Evolutionary conservation across 2,329 filamentous ascomycete genomes (phyloP).

Genomic region (Trichoderma sp.): DNA sequence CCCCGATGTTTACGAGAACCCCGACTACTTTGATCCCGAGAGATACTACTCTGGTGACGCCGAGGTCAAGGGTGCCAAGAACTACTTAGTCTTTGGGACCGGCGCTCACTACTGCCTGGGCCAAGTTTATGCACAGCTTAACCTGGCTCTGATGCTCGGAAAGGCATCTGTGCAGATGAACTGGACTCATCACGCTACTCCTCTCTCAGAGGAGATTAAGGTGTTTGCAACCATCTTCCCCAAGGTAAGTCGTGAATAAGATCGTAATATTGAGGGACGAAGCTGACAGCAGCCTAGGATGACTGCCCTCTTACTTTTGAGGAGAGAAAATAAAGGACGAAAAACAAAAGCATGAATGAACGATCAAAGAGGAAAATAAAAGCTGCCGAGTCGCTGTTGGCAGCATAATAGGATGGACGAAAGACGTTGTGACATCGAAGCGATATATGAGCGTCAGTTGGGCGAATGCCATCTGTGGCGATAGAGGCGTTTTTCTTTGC

Average conservation of each 20-base stretch:
- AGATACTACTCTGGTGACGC: constrained; percentile 89
- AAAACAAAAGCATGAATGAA: constrained; percentile 30
- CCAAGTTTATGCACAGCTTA: constrained; percentile 85
- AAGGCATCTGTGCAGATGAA: constrained; percentile 85
- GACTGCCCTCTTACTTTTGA: constrained; percentile 78
- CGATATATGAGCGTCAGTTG: not conserved
- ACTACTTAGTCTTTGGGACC: constrained; percentile 93
- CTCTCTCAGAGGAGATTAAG: constrained; percentile 87
- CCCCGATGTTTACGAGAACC: constrained; percentile 85
- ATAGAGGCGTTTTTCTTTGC: constrained; percentile 6
- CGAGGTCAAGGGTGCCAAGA: constrained; percentile 82
- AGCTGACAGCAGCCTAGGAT: constrained; percentile 52
- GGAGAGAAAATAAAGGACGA: constrained; percentile 44
- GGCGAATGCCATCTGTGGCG: not conserved
- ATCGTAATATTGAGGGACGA: not conserved
- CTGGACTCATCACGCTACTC: constrained; percentile 86
- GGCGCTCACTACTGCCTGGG: constrained; percentile 96
- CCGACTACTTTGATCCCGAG: constrained; percentile 85
- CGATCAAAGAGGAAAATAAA: not conserved
- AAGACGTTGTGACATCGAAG: not conserved
- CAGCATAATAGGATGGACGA: not conserved
- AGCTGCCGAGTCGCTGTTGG: not conserved
- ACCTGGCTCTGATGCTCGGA: constrained; percentile 84
- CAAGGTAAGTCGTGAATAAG: constrained; percentile 59
- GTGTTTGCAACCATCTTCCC: constrained; percentile 99